Base-by-base conservation (phyloP, 306 rosid genomes). In the Phaseolus lunatus region DNA sequence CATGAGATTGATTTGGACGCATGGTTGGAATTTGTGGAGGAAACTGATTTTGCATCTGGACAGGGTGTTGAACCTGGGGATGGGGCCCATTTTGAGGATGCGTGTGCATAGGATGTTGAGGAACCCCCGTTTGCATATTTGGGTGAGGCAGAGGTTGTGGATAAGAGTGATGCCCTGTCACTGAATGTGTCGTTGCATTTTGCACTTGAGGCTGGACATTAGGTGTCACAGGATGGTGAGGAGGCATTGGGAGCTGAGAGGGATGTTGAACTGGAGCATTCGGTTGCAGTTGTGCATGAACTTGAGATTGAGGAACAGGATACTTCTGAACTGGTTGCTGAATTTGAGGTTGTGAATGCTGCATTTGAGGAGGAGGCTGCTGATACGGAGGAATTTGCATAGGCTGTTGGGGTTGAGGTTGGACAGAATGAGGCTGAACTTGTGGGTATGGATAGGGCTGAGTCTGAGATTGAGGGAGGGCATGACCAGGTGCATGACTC, bases 281-380 rank as follows among this genome's bases (percentile, higher is more conserved):
- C 48, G 90, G 71, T 39, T 83, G 93, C 72, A 82, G 23, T 66
- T 88, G 98, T 83, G 86, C 77, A 77, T 63, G 90, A 70, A 84
- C 85, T 76, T 86, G 90, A n/a, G 88, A 82, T 27, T 86, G 93
- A 39, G 89, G 80, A 78, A 69, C 88, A 41, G 89, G 84, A 63
- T 88, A 86, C 78, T 82, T 79, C 84, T 89, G 90, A 64, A 53
- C 78, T 53, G 89, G 90, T 85, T 88, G 98, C 73, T 91, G 96
- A 80, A 77, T 59, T 63, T 87, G 97, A 43, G 82, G 82, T 37
- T 86, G 91, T 12, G 82, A 72, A 43, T 86, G 87, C 75, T 76
- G 91, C 78, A 80, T 71, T 66, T 89, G 93, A 72, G 86, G 80
- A 79, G 67, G 90, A 69, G 92, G 83, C 84, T 92, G 97, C 91